Percentiles rank a stretch among this genome's conserved stretches.
Conservation (phyloP, 768 basidiomycete species). For the Naganishia friedmannii region DNA sequence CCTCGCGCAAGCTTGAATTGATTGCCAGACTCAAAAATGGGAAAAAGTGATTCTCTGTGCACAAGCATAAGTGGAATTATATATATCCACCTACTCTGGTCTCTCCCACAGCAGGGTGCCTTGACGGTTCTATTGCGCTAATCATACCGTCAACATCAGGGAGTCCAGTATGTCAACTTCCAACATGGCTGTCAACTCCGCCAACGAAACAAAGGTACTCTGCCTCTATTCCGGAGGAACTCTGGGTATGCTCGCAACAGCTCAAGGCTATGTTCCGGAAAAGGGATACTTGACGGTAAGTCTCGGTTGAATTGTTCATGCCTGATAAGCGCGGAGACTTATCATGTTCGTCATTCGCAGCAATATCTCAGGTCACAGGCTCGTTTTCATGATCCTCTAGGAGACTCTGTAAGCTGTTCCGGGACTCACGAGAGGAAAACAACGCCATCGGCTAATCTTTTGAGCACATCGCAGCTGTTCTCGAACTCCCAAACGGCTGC, state of each 20-base stretch:
- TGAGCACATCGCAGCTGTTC: conserved; percentile 56
- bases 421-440: neutral
- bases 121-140: too few relatives aligned
- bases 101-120: too few relatives aligned
- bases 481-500: conserved; percentile 74
- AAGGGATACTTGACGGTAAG: conserved; percentile 32
- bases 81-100: neutral
- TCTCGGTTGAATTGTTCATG: neutral
- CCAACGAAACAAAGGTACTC: conserved; percentile 23
- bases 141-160: too few relatives aligned
- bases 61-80: neutral
- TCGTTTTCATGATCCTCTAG: conserved; percentile 86
- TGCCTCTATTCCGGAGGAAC: conserved; percentile 28
- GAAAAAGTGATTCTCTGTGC: neutral
- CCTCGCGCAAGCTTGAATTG: neutral
- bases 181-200: neutral
- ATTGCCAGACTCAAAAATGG: neutral
- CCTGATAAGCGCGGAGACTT: neutral
- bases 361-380: conserved; percentile 73
- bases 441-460: neutral
- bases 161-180: neutral
- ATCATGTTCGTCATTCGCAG: neutral
- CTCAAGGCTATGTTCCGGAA: conserved; percentile 29
- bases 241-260: conserved; percentile 28
- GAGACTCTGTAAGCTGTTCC: conserved; percentile 59